Conservation (phyloP, 108 stramenopile genomes). For the Heterococcus sp. region DNA sequence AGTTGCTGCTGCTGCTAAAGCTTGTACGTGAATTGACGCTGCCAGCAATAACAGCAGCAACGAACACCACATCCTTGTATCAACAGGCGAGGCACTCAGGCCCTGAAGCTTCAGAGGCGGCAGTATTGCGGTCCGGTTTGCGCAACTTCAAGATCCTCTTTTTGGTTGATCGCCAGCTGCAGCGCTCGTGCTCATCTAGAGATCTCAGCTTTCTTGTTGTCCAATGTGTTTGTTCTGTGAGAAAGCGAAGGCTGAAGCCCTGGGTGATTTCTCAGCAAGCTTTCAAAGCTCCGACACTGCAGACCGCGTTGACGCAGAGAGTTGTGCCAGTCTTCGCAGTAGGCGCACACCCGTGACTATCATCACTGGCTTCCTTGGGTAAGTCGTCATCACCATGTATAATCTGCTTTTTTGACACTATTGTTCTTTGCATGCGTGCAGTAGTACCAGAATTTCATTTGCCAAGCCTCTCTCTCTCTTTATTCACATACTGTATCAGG, state of each 20-base stretch:
- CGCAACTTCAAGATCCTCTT: too few relatives aligned
- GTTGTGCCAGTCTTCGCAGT: constrained; percentile 10
- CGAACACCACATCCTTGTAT: too few relatives aligned
- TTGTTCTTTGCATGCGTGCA: neutral
- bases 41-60: too few relatives aligned
- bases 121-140: too few relatives aligned
- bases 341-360: constrained; percentile 56
- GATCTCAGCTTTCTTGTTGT: too few relatives aligned
- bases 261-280: constrained; percentile 4
- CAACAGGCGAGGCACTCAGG: too few relatives aligned
- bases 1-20: too few relatives aligned
- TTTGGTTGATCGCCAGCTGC: too few relatives aligned
- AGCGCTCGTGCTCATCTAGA: too few relatives aligned
- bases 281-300: neutral
- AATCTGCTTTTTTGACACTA: neutral
- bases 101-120: too few relatives aligned
- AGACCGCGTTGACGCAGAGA: constrained; percentile 9
- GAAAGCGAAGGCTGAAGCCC: constrained; percentile 17
- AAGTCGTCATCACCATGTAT: neutral
- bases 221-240: constrained; percentile 45
- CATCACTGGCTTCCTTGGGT: constrained; percentile 58
- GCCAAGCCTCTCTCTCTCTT: neutral
- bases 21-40: too few relatives aligned
- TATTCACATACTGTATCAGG: constrained; percentile 35
- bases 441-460: neutral